Evolutionary conservation across 306 rosid species (phyloP).

Genomic region (Arachis hypogaea): DNA sequence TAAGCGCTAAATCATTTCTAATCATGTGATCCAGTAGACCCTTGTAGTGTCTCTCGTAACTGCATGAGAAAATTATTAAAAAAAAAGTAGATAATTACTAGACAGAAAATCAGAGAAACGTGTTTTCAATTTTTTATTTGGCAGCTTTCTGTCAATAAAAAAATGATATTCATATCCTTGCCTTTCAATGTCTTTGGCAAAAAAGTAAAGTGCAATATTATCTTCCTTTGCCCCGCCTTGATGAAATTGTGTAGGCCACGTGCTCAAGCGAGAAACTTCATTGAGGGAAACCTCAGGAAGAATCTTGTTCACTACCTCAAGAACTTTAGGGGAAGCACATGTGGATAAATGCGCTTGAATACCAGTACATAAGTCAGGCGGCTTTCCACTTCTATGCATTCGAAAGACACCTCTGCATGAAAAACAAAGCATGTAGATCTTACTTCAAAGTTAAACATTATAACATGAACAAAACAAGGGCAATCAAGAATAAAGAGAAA

Average conservation of each 20-base stretch:
- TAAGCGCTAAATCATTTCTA: constrained; percentile 83
- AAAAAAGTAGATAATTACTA: constrained; percentile 1
- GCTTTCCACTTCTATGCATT: constrained; percentile 64
- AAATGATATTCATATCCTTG: constrained; percentile 32
- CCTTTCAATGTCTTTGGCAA: constrained; percentile 88
- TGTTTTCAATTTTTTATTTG: constrained; percentile 10
- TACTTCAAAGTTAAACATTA: constrained; percentile 31
- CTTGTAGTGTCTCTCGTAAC: constrained; percentile 78
- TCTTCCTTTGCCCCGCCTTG: constrained; percentile 77
- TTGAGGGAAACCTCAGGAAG: constrained; percentile 57
- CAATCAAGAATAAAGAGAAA: constrained; percentile 30
- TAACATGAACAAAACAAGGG: constrained; percentile 7
- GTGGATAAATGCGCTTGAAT: constrained; percentile 88
- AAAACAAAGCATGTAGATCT: constrained; percentile 36
- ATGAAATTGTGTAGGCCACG: constrained; percentile 86
- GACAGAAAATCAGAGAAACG: constrained; percentile 10
- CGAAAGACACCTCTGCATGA: constrained; percentile 78
- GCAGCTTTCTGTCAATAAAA: constrained; percentile 1
- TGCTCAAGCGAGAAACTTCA: constrained; percentile 83
- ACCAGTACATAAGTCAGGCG: constrained; percentile 61
- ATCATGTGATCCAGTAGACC: constrained; percentile 76
- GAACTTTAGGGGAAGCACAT: constrained; percentile 76
- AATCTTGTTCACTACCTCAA: constrained; percentile 64
- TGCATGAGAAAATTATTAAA: constrained; percentile 44
- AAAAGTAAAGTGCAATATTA: constrained; percentile 91